Base-by-base conservation (phyloP, 805 yeast species). In the Nakazawaea siamensis region DNA sequence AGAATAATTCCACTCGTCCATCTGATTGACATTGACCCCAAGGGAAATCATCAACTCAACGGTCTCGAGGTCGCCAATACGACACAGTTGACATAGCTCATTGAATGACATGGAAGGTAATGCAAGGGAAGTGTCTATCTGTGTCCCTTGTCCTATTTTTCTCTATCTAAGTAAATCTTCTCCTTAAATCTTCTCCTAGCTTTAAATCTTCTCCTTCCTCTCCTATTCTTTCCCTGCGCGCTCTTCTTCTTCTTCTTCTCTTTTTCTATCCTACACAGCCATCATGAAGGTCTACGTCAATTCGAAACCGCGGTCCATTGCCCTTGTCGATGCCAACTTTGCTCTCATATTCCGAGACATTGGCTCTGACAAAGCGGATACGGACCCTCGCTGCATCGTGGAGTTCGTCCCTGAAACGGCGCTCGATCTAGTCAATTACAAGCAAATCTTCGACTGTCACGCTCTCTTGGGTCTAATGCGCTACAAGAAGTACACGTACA, bases 1-100 rank as follows among this genome's bases (percentile, higher is more conserved):
- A 2, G 87, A 70, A 48, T 80, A 76, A 51, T 83, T 83, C 70
- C 79, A 82, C 43, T 70, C 73, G 50, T 83, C 94, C 23, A 73
- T 71, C 35, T 59, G 67, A 47, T 75, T 58, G 32, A 58, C 63
- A 38, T 72, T 60, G 11, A 70, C 67, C 1, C 79, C 80, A 8
- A 68, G 63, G 1, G 74, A 57, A 3, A 79, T 62, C 27, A 76
- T 52, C 24, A 68, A 55, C 29, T 78, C 85, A 1, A 70, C 90
- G 31, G 66, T 60, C 24, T 76, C 87, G 2, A 68, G 37, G 46
- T 82, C 90, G 1, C 92, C 92, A 2, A 59, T 47, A 14, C 92
- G 59, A 42, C 92, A 82, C 0, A 88, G 85, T 40, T 62, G 53
- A 42, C 82, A 74, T 11, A 80, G 62, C 28, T 70, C 73, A 4